These are phyloP conservation scores for Bipolaris sorokiniana DNA, from an alignment of 2,329 filamentous ascomycete species.

Conservation along the genomic window DNA sequence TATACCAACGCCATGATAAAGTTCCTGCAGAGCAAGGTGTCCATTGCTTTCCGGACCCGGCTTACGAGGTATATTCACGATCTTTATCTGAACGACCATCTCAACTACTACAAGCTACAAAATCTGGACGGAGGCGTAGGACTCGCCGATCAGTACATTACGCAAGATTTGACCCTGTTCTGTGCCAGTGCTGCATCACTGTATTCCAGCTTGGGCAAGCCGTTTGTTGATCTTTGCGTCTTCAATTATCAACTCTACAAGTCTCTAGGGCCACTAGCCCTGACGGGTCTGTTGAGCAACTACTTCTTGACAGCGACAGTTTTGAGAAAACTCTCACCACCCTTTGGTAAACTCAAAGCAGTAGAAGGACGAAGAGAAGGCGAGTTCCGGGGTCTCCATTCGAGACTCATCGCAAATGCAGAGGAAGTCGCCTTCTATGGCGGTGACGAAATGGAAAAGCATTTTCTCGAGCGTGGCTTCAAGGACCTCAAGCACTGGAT, in stretches of 20 bases:
- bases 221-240: constrained; percentile 93
- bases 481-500: constrained; percentile 94
- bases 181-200: constrained; percentile 89
- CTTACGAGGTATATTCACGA: constrained; percentile 97
- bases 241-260: constrained; percentile 98
- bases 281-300: constrained; percentile 85
- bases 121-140: constrained; percentile 94
- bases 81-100: constrained; percentile 89
- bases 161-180: constrained; percentile 93
- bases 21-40: constrained; percentile 95
- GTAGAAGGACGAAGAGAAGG: constrained; percentile 95
- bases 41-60: constrained; percentile 94
- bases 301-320: constrained; percentile 95
- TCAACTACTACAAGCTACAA: constrained; percentile 94
- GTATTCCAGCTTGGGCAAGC: constrained; percentile 97
- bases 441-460: constrained; percentile 92
- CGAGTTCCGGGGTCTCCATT: constrained; percentile 89
- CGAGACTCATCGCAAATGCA: constrained; percentile 91
- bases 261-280: constrained; percentile 84
- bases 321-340: constrained; percentile 84
- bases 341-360: constrained; percentile 95
- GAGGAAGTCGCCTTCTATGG: constrained; percentile 98
- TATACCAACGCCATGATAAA: constrained; percentile 99
- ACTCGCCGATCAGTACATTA: constrained; percentile 96
- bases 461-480: constrained; percentile 90